These are phyloP conservation scores for Pavlovales sp. DNA, from an alignment of 208 protist species.

Conservation along the genomic window DNA sequence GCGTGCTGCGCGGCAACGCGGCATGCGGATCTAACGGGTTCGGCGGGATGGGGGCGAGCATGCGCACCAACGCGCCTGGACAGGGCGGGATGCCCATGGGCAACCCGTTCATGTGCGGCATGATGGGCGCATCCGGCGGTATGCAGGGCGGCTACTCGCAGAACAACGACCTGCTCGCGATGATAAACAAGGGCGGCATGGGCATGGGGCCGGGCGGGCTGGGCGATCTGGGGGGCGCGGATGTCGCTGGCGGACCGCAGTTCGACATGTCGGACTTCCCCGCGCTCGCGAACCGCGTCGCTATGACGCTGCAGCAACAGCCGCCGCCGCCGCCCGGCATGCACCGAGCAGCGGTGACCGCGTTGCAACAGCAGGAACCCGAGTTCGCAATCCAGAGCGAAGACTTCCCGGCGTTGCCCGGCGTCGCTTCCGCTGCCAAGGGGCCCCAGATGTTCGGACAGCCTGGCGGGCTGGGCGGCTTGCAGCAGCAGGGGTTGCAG, in stretches of 20 bases:
- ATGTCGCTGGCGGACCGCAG: not conserved
- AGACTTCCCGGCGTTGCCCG: constrained; percentile 44
- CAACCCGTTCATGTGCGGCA: not conserved
- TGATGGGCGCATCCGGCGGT: not conserved
- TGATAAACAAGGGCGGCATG: constrained; percentile 25
- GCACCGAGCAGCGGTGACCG: not conserved
- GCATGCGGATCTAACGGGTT: not conserved
- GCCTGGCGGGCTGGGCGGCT: not conserved
- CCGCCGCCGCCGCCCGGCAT: not conserved
- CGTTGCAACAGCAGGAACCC: not conserved
- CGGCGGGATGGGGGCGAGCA: not conserved
- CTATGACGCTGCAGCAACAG: not conserved
- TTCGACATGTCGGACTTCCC: constrained; percentile 41
- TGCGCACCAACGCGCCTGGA: not conserved
- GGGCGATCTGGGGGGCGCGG: not conserved
- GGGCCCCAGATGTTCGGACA: not conserved
- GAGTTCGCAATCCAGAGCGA: constrained; percentile 32
- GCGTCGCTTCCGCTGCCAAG: not conserved
- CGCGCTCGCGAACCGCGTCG: constrained; percentile 2
- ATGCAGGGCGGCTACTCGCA: not conserved
- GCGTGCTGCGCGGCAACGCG: not conserved
- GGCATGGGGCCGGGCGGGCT: not conserved
- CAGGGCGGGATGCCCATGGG: not conserved
- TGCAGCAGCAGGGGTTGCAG: not conserved
- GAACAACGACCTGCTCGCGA: constrained; percentile 7